Evolutionary conservation across 768 basidiomycete genomes (phyloP), one percentile per base, ranked within the genome.

Genomic region (Collybia nuda): DNA sequence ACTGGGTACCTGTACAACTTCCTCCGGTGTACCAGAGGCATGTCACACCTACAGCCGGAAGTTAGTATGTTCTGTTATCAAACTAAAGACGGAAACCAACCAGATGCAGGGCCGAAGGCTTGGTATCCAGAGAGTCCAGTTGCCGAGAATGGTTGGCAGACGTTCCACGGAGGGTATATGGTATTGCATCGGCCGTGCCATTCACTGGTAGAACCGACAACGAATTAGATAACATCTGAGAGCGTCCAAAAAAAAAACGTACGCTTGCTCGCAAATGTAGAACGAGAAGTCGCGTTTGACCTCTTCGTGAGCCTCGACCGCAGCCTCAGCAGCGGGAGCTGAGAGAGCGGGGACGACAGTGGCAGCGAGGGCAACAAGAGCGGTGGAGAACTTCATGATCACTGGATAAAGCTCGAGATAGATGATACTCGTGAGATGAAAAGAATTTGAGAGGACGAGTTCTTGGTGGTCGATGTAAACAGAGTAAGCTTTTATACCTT

Each of bases 11-110:
- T 4, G 50, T 51, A 44, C 50, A 51, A 39, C 36, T 28, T 21
- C 22, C 35, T 17, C 50, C 50, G 4, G 50, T 51, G 38, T 51
- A 51, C 50, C 50, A 51, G 14, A 51, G 23, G 50, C 50, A 51
- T n/a, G 44, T 51, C 4, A 44, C 40, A 14, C 50, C 50, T 51
- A 35, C 21, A 24, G 6, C 32, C 12, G 11, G 35, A 18, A 12
- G 9, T 29, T 22, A 42, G 28, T 18, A 19, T 14, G 18, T 6
- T 18, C 14, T n/a, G 22, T 5, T 4, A 18, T 40, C 22, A 19
- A n/a, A 15, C 40, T 19, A 40, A 15, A 40, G 39, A 39, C 3
- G 9, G 12, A 22, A 37, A 44, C 42, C 28, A 6, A 44, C 50
- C 50, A 23, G 18, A n/a, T 24, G 42, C 50, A 8, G 50, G 50